These are phyloP conservation scores for Cucurbita ficifolia DNA, from an alignment of 306 rosid species.

Conservation along the genomic window DNA sequence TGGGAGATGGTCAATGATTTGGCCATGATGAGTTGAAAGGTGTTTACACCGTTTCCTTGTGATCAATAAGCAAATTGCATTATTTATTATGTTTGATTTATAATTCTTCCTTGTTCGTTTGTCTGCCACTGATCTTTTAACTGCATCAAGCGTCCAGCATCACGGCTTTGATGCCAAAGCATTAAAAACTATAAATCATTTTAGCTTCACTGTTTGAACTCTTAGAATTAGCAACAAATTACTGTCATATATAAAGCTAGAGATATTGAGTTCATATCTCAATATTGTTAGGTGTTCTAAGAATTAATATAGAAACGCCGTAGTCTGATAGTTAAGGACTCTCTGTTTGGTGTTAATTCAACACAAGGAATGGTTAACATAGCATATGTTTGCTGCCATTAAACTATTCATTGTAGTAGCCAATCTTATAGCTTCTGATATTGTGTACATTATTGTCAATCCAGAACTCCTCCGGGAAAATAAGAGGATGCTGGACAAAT, in stretches of 20 bases:
- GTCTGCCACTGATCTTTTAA: background rate
- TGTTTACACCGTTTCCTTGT: background rate
- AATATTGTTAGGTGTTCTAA: background rate
- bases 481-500: conserved; percentile 95
- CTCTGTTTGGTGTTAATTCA: background rate
- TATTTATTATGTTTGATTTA: background rate
- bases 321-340: background rate
- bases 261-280: background rate
- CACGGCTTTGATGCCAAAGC: background rate
- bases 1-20: background rate
- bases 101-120: background rate
- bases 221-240: background rate
- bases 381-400: background rate
- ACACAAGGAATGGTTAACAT: background rate
- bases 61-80: background rate
- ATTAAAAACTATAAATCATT: background rate
- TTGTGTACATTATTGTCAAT: conserved; percentile 12
- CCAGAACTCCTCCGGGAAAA: conserved; percentile 96
- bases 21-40: background rate
- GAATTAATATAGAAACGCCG: background rate
- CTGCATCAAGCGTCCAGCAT: background rate
- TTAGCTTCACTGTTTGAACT: background rate
- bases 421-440: background rate
- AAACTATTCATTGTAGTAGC: background rate
- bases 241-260: background rate